Evolutionary conservation across 1,139 yeast genomes (phyloP), one percentile per base, ranked within the genome.

Genomic region (Pichiaceae sp.): DNA sequence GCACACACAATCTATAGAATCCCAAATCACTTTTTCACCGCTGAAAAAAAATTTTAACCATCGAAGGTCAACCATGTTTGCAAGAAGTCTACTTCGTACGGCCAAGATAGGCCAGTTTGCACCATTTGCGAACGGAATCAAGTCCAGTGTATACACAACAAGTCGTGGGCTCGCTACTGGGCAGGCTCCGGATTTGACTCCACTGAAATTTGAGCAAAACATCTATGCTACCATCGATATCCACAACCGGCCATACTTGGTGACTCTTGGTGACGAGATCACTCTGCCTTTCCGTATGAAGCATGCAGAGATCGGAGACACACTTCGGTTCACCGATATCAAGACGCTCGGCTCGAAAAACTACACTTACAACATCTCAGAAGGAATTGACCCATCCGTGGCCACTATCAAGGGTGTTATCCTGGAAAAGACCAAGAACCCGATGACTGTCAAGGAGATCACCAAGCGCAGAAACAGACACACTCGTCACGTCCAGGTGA

Each of bases 261-360:
- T 93, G 17, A 87, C 98, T 17, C 75, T 80, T 48, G 98, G 98
- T 17, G 99, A 93, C 58, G 72, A 69, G 47, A 74, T 91, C 36
- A 71, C 78, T 32, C 62, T 91, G 29, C 96, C 96, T 2, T 87
- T 74, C 59, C 73, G 76, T 46, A 58, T 91, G 65, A 79, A 77
- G 50, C 72, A 75, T 38, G 93, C 81, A 8, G 68, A 77, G 42
- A 79, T 89, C 4, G 98, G 98, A 15, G 96, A 87, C 56, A 68
- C 68, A 27, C 67, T 93, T 41, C 63, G 68, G 33, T 71, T 93
- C 54, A 75, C 75, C 46, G 80, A 86, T 49, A 89, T 89, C 29
- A 75, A 80, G 18, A 78, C 87, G 11, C 63, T 93, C 33, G 98
- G 98, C 2, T 78, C 94, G 4, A 78, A 95, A 34, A 82, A 83